phyloP scores from a whole-genome alignment of 306 rosid genomes.

The Cucumis melo region DNA sequence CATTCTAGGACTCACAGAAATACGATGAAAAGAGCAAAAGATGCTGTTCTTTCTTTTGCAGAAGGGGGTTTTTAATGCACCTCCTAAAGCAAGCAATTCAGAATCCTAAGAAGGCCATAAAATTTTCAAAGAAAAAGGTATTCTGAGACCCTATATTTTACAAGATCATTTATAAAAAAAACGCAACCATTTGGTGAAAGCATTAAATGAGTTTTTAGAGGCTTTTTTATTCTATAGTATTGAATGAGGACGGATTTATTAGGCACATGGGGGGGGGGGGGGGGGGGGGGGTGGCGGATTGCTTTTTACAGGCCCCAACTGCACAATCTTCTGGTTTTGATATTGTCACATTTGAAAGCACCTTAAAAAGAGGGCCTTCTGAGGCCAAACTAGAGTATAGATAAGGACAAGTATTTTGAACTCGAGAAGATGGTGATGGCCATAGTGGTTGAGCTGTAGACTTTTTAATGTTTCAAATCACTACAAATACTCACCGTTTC shows the following conservation, averaged over 20 bases:
- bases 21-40: conserved; percentile 3
- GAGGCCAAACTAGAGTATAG: background rate
- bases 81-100: background rate
- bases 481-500: background rate
- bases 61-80: background rate
- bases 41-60: background rate
- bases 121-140: background rate
- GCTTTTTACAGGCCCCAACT: background rate
- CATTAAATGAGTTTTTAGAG: background rate
- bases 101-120: background rate
- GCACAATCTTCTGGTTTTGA: background rate
- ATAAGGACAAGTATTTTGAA: background rate
- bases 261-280: background rate
- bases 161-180: background rate
- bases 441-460: background rate
- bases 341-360: background rate
- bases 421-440: background rate
- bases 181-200: background rate
- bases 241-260: background rate
- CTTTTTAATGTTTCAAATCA: background rate
- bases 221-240: background rate
- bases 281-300: too few relatives aligned
- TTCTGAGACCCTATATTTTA: background rate
- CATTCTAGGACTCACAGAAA: conserved; percentile 2
- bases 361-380: background rate